A percentile compares a stretch with the other conserved stretches of the same genome.
Conservation (phyloP, 176 grass and related monocot species). For the Musa acuminata region DNA sequence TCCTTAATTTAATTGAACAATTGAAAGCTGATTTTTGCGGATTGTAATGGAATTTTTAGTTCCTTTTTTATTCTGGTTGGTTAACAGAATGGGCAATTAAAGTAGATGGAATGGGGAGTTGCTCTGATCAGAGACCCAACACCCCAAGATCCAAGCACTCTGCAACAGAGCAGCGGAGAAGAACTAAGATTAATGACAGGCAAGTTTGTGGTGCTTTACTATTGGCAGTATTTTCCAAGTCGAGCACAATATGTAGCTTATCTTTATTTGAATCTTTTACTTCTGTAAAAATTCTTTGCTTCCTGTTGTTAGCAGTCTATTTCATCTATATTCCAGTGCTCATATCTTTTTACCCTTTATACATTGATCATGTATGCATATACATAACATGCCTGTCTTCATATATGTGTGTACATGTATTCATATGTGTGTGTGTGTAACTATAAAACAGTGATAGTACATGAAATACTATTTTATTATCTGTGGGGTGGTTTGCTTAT, state of each 20-base stretch:
- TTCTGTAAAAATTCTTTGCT: background rate
- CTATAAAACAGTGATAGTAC: too few relatives aligned
- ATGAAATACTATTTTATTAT: too few relatives aligned
- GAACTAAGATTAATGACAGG: constrained; percentile 99
- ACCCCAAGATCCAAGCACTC: constrained; percentile 95
- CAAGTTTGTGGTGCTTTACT: constrained; percentile 11
- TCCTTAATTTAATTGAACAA: too few relatives aligned
- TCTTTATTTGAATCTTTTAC: background rate
- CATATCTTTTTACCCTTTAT: too few relatives aligned
- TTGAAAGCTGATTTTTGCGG: too few relatives aligned
- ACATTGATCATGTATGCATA: too few relatives aligned
- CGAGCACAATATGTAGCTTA: background rate
- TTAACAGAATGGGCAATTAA: constrained; percentile 35
- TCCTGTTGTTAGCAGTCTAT: background rate
- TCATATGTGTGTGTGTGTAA: too few relatives aligned
- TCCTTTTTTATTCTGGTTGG: background rate
- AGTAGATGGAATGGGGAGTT: constrained; percentile 56
- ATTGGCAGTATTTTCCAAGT: background rate
- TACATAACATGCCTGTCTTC: too few relatives aligned
- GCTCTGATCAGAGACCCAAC: constrained; percentile 59
- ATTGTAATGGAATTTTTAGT: background rate
- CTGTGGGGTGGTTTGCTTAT: too few relatives aligned
- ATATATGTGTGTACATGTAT: too few relatives aligned
- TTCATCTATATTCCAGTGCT: background rate
- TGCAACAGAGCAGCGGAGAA: constrained; percentile 78